Evolutionary conservation across 805 yeast genomes (phyloP).

Genomic region (Wickerhamomyces ciferrii): DNA sequence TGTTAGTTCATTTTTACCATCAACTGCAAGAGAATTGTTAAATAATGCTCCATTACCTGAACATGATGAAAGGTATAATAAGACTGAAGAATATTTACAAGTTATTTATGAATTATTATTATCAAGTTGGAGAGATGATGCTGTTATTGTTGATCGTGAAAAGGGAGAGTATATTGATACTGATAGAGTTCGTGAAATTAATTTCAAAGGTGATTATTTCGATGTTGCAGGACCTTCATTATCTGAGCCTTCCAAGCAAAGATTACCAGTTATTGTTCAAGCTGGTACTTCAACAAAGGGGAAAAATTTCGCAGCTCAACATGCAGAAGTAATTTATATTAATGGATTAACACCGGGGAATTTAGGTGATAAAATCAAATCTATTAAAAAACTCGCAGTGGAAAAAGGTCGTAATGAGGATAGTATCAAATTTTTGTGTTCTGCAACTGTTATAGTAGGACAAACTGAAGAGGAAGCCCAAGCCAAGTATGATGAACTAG

Average conservation of each 20-base stretch:
- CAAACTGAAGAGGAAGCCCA: conserved; percentile 32
- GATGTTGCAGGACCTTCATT: conserved; percentile 31
- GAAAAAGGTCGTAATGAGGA: conserved; percentile 25
- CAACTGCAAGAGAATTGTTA: conserved; percentile 25
- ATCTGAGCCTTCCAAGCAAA: conserved; percentile 31
- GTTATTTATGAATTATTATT: conserved; percentile 29
- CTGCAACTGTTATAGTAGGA: conserved; percentile 27
- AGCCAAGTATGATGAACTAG: conserved; percentile 23
- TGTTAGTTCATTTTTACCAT: conserved; percentile 32
- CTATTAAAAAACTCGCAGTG: conserved; percentile 24
- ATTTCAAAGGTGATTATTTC: conserved; percentile 29
- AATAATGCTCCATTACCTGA: conserved; percentile 18
- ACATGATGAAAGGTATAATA: conserved; percentile 30
- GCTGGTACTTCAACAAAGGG: conserved; percentile 33
- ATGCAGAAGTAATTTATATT: conserved; percentile 32
- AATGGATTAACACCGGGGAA: conserved; percentile 24
- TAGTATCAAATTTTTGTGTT: conserved; percentile 28
- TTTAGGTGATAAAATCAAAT: conserved; percentile 20
- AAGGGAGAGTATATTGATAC: conserved; percentile 26
- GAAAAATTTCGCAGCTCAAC: conserved; percentile 30
- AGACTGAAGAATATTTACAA: conserved; percentile 30
- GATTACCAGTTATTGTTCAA: conserved; percentile 32
- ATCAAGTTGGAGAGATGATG: conserved; percentile 32
- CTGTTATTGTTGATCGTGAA: conserved; percentile 7
- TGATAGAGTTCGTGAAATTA: conserved; percentile 25